A percentile compares a stretch with the other conserved stretches of the same genome.
Conservation (phyloP, 305 asterid species). For the Solanum chacoense region DNA sequence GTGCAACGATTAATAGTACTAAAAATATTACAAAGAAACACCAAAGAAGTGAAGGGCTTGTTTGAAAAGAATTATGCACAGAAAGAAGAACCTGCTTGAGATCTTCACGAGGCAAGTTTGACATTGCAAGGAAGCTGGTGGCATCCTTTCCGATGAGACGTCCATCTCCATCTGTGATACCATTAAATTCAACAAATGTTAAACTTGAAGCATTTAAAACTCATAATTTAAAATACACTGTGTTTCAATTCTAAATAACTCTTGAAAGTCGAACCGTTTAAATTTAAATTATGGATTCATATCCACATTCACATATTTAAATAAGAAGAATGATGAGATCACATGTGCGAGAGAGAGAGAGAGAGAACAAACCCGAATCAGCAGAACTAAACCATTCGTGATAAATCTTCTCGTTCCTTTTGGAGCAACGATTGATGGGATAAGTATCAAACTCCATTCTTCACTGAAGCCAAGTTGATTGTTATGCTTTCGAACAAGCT, state of each 20-base stretch:
- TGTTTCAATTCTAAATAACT: not conserved
- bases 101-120: conserved; percentile 74
- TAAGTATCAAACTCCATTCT: conserved; percentile 6
- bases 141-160: conserved; percentile 75
- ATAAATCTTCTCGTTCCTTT: conserved; percentile 9
- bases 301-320: not conserved
- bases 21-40: not conserved
- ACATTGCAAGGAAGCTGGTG: conserved; percentile 61
- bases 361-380: conserved; percentile 3
- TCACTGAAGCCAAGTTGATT: not conserved
- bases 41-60: not conserved
- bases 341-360: not conserved
- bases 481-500: not conserved
- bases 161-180: conserved; percentile 78
- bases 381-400: conserved; percentile 7
- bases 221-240: not conserved
- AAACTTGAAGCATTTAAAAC: not conserved
- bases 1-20: not conserved
- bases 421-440: conserved; percentile 6
- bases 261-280: not conserved
- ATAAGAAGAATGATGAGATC: not conserved
- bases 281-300: not conserved
- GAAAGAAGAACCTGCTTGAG: conserved; percentile 49
- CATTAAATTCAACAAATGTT: not conserved
- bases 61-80: not conserved